These are phyloP conservation scores for Adiantum capillusveneris DNA, from an alignment of 75 land plant genomes.

Conservation along the genomic window DNA sequence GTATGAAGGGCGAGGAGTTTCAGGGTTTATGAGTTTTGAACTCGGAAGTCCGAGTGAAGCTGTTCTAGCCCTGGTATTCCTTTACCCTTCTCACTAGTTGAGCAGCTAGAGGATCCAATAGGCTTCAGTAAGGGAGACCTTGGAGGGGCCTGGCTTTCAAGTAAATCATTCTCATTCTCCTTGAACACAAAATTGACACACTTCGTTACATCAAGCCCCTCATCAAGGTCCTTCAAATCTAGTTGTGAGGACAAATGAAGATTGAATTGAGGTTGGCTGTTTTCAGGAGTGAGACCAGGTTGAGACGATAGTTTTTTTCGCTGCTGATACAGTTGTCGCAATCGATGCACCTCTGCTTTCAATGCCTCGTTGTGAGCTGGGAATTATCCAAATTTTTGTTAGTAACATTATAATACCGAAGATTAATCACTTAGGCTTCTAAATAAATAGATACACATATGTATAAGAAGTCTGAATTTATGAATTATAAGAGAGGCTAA, in stretches of 20 bases:
- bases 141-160: too few species aligned
- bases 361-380: conserved; percentile 74
- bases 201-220: conserved; percentile 1
- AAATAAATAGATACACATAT: too few species aligned
- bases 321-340: conserved; percentile 53
- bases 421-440: too few species aligned
- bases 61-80: too few species aligned
- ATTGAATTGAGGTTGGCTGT: not conserved
- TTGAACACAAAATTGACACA: not conserved
- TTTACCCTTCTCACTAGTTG: too few species aligned
- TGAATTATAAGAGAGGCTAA: too few species aligned
- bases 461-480: too few species aligned
- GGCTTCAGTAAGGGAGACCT: too few species aligned
- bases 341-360: conserved; percentile 62
- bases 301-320: conserved; percentile 31
- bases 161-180: not conserved
- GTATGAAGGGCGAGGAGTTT: too few species aligned
- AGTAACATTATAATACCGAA: not conserved
- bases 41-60: too few species aligned
- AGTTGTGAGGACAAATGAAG: not conserved
- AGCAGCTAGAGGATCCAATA: too few species aligned
- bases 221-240: not conserved
- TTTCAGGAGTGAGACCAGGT: conserved; percentile 5
- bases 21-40: too few species aligned
- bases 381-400: not conserved